These are phyloP conservation scores for Crepidotus variabilis DNA, from an alignment of 768 basidiomycete genomes.

Conservation along the genomic window DNA sequence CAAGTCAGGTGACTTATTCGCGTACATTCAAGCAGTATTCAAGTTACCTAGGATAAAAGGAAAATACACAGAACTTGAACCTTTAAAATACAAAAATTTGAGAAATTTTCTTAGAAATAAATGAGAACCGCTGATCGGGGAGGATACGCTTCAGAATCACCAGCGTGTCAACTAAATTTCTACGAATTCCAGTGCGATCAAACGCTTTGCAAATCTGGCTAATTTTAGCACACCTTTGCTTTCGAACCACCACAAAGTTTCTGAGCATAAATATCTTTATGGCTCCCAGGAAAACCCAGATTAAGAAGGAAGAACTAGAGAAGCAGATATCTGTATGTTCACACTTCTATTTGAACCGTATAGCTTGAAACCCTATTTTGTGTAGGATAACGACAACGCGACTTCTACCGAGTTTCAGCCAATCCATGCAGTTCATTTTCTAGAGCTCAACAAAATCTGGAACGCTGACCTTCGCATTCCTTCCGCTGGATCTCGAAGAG, in stretches of 20 bases:
- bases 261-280: background rate
- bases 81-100: too few species aligned
- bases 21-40: too few species aligned
- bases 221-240: background rate
- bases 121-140: too few species aligned
- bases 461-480: slow-evolving; percentile 32
- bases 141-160: too few species aligned
- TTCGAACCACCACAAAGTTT: background rate
- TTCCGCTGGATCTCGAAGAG: slow-evolving; percentile 29
- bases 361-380: background rate
- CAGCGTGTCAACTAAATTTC: too few species aligned
- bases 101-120: too few species aligned
- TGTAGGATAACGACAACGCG: background rate
- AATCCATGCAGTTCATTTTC: slow-evolving; percentile 21
- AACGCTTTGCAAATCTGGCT: too few species aligned
- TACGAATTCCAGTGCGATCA: too few species aligned
- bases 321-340: background rate
- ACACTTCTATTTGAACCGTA: background rate
- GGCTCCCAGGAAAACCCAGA: background rate
- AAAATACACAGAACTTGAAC: too few species aligned
- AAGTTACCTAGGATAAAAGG: too few species aligned
- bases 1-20: too few species aligned
- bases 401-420: slow-evolving; percentile 4
- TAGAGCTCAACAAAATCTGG: slow-evolving; percentile 35
- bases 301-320: background rate